Evolutionary conservation across 2,329 filamentous ascomycete species (phyloP).

Genomic region (Pestalotiopsis sp.): DNA sequence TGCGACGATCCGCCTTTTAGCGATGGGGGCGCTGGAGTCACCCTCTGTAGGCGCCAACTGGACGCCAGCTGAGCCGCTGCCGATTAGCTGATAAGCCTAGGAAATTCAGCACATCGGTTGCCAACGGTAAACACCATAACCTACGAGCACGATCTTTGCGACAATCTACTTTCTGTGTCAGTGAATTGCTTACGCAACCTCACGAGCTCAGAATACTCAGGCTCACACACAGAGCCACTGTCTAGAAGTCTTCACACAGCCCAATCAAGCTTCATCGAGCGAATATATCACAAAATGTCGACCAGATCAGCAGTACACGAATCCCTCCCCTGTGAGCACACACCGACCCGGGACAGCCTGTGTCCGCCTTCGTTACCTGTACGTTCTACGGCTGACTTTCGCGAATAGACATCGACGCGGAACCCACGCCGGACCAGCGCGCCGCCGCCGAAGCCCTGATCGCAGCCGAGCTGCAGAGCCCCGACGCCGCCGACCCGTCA

Average conservation of each 20-base stretch:
- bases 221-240: neutral
- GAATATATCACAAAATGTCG: slow-evolving; percentile 51
- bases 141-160: neutral
- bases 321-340: slow-evolving; percentile 73
- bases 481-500: slow-evolving; percentile 40
- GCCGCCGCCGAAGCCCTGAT: slow-evolving; percentile 72
- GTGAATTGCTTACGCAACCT: neutral
- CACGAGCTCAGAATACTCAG: neutral
- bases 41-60: neutral
- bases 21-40: neutral
- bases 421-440: slow-evolving; percentile 66
- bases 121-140: neutral
- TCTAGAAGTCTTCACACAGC: neutral
- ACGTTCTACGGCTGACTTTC: slow-evolving; percentile 12
- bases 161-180: neutral
- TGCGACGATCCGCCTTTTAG: neutral
- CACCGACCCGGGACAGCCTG: neutral
- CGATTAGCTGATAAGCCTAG: slow-evolving; percentile 2
- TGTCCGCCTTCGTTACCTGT: neutral
- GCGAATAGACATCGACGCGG: slow-evolving; percentile 76
- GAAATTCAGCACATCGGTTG: neutral
- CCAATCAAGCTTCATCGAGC: neutral
- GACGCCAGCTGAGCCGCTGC: neutral
- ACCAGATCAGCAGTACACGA: slow-evolving; percentile 73
- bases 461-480: slow-evolving; percentile 60